phyloP scores from a whole-genome alignment of 495 filamentous ascomycete species.

The Neurospora sublineolata region DNA sequence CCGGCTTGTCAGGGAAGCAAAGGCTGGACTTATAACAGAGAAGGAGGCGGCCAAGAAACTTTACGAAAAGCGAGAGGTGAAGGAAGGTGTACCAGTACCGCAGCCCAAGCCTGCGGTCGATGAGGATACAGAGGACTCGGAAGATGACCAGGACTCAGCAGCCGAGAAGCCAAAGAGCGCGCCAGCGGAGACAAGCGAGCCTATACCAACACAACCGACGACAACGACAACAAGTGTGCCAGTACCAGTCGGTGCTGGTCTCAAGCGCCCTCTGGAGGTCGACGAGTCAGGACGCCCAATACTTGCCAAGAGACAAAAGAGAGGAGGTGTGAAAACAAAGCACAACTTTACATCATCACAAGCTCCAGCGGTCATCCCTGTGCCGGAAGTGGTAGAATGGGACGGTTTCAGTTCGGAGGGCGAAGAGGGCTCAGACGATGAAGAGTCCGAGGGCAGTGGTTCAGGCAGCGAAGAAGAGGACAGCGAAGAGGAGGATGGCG shows the following conservation, averaged over 20 bases:
- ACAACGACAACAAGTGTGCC: conserved; percentile 8
- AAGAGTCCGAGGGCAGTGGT: conserved; percentile 10
- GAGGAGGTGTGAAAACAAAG: conserved; percentile 41
- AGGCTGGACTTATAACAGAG: conserved; percentile 45
- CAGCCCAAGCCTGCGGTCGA: neutral
- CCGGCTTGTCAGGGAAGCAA: conserved; percentile 45
- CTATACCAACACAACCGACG: neutral
- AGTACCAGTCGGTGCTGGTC: conserved; percentile 54
- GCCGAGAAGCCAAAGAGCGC: conserved; percentile 1
- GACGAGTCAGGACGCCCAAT: conserved; percentile 68
- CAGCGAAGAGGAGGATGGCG: conserved; percentile 11
- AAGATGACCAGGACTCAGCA: conserved; percentile 9
- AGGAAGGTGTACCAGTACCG: conserved; percentile 1
- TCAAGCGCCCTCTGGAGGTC: conserved; percentile 76
- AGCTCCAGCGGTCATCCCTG: conserved; percentile 7
- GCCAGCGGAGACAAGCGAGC: neutral
- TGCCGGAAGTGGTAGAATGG: conserved; percentile 26
- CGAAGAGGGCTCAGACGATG: conserved; percentile 11
- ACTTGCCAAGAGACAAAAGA: conserved; percentile 56
- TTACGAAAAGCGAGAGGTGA: conserved; percentile 17
- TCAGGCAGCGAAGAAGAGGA: neutral
- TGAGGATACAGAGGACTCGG: conserved; percentile 17
- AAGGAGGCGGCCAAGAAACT: conserved; percentile 25
- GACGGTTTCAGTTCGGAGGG: conserved; percentile 23
- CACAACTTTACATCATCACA: conserved; percentile 22